Evolutionary conservation across 2,329 filamentous ascomycete genomes (phyloP).

Genomic region (Drechslerella dactyloides): DNA sequence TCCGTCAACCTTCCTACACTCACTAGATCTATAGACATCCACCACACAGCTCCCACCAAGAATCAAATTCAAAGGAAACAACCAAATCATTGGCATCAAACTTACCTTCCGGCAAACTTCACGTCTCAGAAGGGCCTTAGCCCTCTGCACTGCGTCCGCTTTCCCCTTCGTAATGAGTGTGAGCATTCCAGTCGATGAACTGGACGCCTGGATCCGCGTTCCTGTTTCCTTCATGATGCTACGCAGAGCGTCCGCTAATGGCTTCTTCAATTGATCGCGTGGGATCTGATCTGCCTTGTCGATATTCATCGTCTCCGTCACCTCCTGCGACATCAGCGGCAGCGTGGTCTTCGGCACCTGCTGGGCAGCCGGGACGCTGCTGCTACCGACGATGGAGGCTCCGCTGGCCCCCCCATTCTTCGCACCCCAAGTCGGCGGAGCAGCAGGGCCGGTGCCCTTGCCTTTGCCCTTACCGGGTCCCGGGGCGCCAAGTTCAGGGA

Average conservation of each 20-base stretch:
- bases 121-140: conserved; percentile 84
- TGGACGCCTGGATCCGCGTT: conserved; percentile 79
- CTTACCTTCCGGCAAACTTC: conserved; percentile 84
- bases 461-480: conserved; percentile 46
- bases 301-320: conserved; percentile 70
- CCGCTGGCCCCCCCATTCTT: conserved; percentile 64
- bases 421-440: conserved; percentile 76
- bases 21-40: too few relatives aligned
- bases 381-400: conserved; percentile 59
- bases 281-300: conserved; percentile 78
- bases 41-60: conserved; percentile 23
- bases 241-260: conserved; percentile 81
- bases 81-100: conserved; percentile 24
- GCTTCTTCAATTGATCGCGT: conserved; percentile 78
- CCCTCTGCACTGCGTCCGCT: conserved; percentile 75
- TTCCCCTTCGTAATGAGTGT: conserved; percentile 81
- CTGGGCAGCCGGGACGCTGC: conserved; percentile 62
- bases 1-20: conserved; percentile 41
- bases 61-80: conserved; percentile 18
- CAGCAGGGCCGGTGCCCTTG: conserved; percentile 67
- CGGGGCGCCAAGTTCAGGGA: conserved; percentile 80
- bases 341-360: conserved; percentile 63
- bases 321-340: conserved; percentile 55
- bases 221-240: conserved; percentile 93
- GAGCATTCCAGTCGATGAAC: conserved; percentile 73